Base-by-base conservation (phyloP, 2,329 filamentous ascomycete species). In the Alternaria ventricosa region DNA sequence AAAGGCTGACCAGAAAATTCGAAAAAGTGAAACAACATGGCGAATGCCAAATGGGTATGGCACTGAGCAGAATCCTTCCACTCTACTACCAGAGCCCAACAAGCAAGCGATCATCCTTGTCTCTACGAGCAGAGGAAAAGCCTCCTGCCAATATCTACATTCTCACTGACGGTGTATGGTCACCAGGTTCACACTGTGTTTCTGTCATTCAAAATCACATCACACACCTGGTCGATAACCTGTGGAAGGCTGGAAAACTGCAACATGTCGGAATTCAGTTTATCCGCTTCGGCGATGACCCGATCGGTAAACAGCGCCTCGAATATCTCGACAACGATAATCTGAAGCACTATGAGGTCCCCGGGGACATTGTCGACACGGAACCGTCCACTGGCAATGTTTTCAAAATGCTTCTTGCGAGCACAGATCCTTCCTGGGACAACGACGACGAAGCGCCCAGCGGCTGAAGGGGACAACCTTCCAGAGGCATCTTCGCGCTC, bases 121-220 rank as follows among this genome's bases (percentile, higher is more conserved):
- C 23, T 25, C 63, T 4, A 54, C 22, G 30, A 44, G 27, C 7
- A 30, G 27, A 15, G 1, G 27, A 30, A n/a, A 44, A 44, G 9
- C 23, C 33, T 2, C 2, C 30, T 6, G 36, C 44, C 4, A 53
- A 46, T 12, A 57, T 51, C 10, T 66, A 72, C 25, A 59, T 73
- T 2, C 51, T 74, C n/a, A 74, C 71, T 0, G 66, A 74, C 51
- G 71, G 67, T 11, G 46, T 65, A 2, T 74, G 70, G 70, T 22
- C 58, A 18, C 61, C 57, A 11, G 55, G 33, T 6, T 43, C 50
- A 0, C 33, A 65, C 7, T 41, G 59, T 5, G 63, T 74, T 18
- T 47, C 45, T 0, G 4, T 3, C 9, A n/a, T 47, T 3, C 3
- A 47, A n/a, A 4, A 4, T 0, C 45, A 47, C 23, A 8, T 47